Evolutionary conservation across 202 grass and related monocot genomes (phyloP).

Genomic region (Zoysia matrella): DNA sequence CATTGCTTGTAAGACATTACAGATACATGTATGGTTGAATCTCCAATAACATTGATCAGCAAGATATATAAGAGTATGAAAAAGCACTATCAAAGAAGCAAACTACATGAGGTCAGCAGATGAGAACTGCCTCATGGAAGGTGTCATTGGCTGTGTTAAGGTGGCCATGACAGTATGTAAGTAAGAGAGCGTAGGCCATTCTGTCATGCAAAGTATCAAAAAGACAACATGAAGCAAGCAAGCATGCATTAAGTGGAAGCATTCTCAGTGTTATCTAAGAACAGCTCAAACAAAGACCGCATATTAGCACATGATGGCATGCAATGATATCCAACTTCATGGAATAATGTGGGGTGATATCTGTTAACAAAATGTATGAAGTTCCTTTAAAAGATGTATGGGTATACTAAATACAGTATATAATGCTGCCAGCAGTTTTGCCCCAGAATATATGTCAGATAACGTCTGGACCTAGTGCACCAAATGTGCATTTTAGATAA

Average conservation of each 20-base stretch:
- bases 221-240: not conserved
- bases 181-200: no score
- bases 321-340: not conserved
- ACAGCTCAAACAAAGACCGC: no score
- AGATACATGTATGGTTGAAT: not conserved
- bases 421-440: not conserved
- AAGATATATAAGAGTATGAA: no score
- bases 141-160: no score
- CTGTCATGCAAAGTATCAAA: no score
- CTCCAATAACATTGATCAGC: not conserved
- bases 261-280: no score
- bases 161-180: no score
- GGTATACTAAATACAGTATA: not conserved
- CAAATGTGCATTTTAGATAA: not conserved
- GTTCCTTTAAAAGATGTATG: not conserved
- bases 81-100: no score
- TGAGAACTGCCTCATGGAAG: no score
- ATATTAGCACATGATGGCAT: not conserved
- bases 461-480: not conserved
- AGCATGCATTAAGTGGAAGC: not conserved
- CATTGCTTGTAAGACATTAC: slow-evolving; percentile 22
- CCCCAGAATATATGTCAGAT: slow-evolving; percentile 35
- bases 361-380: not conserved
- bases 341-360: not conserved
- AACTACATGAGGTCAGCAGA: no score